These are phyloP conservation scores for Globisporangium paroecandrum DNA, from an alignment of 352 stramenopile genomes.

Conservation along the genomic window DNA sequence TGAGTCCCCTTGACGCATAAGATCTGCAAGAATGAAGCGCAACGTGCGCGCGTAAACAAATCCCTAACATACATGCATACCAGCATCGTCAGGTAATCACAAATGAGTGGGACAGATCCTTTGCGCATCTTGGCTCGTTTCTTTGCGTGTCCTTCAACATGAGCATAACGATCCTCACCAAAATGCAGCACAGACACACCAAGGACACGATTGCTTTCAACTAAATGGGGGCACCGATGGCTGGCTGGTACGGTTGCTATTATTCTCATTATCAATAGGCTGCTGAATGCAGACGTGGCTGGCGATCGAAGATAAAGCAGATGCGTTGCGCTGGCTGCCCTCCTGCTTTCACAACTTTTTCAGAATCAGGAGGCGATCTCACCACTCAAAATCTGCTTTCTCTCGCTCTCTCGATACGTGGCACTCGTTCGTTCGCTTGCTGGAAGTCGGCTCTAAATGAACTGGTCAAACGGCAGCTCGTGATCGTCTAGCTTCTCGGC, in stretches of 20 bases:
- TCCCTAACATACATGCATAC: not conserved
- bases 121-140: not conserved
- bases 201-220: not conserved
- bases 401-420: not conserved
- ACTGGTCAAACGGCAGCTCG: constrained; percentile 50
- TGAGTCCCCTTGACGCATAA: not conserved
- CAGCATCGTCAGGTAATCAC: not conserved
- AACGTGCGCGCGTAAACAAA: not conserved
- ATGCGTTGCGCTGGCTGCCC: not conserved
- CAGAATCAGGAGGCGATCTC: not conserved
- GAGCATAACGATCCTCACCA: not conserved
- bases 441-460: constrained; percentile 37
- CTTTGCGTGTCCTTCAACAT: not conserved
- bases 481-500: constrained; percentile 74
- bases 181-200: not conserved
- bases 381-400: not conserved
- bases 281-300: not conserved
- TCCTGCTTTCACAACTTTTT: not conserved
- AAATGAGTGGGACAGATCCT: not conserved
- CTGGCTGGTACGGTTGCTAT: not conserved
- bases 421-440: not conserved
- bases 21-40: not conserved
- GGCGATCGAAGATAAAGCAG: not conserved
- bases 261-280: constrained; percentile 1
- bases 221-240: not conserved